Conservation (phyloP, 108 stramenopile genomes). For the Skeletonema menzelii region DNA sequence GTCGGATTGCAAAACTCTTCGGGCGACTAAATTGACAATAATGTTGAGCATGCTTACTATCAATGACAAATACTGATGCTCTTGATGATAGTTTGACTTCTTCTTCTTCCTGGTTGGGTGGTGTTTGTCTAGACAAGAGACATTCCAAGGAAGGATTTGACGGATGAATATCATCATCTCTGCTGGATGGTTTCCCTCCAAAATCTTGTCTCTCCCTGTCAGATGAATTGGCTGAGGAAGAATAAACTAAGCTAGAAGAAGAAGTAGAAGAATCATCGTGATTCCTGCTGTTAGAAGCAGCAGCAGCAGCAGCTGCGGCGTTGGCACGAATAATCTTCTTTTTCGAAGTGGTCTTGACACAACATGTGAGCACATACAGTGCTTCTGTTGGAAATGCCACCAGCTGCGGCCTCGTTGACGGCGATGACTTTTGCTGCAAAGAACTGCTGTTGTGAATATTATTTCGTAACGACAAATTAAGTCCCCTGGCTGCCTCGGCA, state of each 20-base stretch:
- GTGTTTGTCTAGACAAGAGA: neutral
- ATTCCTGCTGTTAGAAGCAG: neutral
- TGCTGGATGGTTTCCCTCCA: neutral
- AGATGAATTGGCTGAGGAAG: too few species aligned
- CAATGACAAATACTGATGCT: slow-evolving; percentile 17
- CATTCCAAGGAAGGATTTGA: neutral
- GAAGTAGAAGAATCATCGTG: neutral
- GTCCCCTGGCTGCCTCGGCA: neutral
- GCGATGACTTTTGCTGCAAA: neutral
- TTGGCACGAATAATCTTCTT: neutral
- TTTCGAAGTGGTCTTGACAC: slow-evolving; percentile 8
- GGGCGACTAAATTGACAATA: slow-evolving; percentile 18
- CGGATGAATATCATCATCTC: neutral
- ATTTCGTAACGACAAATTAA: neutral
- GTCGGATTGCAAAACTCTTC: slow-evolving; percentile 19
- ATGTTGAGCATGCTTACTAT: slow-evolving; percentile 5
- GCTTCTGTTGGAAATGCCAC: slow-evolving; percentile 21
- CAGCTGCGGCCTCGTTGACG: neutral
- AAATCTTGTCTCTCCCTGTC: too few species aligned
- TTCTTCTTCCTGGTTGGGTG: neutral
- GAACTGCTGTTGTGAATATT: neutral
- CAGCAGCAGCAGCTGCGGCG: neutral
- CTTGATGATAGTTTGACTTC: neutral
- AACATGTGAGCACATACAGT: slow-evolving; percentile 18
- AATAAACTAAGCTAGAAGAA: neutral